phyloP scores from a whole-genome alignment of 345 rosid genomes.

The Ceriops decandra region DNA sequence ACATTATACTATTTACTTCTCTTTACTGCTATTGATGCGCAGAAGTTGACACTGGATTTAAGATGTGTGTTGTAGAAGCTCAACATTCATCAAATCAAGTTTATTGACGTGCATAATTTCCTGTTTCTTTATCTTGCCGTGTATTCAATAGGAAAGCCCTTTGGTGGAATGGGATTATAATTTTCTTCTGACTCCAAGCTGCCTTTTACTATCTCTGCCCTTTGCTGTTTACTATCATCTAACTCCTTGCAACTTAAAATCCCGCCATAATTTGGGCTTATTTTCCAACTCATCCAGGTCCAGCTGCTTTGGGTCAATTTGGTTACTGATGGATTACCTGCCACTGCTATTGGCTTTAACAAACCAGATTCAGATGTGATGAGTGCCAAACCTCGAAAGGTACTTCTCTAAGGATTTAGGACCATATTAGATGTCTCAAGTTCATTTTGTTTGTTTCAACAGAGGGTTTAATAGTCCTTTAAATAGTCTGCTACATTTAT shows the following conservation, averaged over 20 bases:
- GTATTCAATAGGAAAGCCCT: neutral
- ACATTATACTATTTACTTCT: neutral
- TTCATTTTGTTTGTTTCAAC: neutral
- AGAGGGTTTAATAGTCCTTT: no score
- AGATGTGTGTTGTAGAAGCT: neutral
- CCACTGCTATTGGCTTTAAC: constrained; percentile 98
- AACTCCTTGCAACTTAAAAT: constrained; percentile 5
- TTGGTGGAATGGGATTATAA: neutral
- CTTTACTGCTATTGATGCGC: neutral
- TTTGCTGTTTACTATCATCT: neutral
- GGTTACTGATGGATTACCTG: constrained; percentile 99
- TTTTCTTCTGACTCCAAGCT: no score
- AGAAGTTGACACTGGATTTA: neutral
- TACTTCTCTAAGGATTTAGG: constrained; percentile 28
- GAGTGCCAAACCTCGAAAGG: constrained; percentile 98
- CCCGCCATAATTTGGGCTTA: constrained; percentile 4
- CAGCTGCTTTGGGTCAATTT: constrained; percentile 98
- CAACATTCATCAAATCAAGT: neutral
- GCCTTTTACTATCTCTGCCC: neutral
- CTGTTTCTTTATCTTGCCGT: neutral
- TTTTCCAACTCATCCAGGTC: constrained; percentile 51
- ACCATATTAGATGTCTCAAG: neutral
- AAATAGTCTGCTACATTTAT: no score
- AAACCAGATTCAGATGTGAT: constrained; percentile 96
- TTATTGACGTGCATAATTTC: constrained; percentile 7